These are phyloP conservation scores for Mycena rosella DNA, from an alignment of 768 basidiomycete genomes.

Conservation along the genomic window DNA sequence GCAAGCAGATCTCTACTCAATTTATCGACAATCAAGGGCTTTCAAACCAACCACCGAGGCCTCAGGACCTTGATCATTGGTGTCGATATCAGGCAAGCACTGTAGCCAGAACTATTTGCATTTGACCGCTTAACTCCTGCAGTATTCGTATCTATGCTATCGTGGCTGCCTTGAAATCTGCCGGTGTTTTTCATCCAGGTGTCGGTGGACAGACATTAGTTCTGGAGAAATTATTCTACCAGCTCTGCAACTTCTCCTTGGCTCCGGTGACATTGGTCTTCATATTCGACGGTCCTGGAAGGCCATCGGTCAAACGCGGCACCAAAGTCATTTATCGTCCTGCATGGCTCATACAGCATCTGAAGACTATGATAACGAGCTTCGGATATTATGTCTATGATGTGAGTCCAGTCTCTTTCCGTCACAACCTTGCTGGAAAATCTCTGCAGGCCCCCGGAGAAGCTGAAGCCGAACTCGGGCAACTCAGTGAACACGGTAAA, in stretches of 20 bases:
- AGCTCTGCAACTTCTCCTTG: neutral
- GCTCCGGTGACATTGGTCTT: constrained; percentile 3
- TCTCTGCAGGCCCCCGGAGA: constrained; percentile 12
- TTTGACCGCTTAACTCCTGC: too few relatives aligned
- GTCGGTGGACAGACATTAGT: too few relatives aligned
- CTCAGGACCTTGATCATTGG: too few relatives aligned
- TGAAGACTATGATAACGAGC: neutral
- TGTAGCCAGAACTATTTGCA: too few relatives aligned
- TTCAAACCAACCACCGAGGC: too few relatives aligned
- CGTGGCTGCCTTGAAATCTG: too few relatives aligned
- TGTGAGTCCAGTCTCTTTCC: neutral
- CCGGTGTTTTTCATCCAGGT: too few relatives aligned
- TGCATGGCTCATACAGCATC: neutral
- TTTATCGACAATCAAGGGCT: too few relatives aligned
- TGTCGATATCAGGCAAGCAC: too few relatives aligned
- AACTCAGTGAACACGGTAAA: neutral
- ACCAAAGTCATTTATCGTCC: neutral
- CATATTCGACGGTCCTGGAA: constrained; percentile 13
- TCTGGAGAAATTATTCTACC: neutral
- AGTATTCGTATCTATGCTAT: too few relatives aligned
- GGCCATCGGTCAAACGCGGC: constrained; percentile 8
- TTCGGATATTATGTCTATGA: constrained; percentile 11
- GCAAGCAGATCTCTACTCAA: too few relatives aligned
- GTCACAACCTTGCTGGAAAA: neutral
- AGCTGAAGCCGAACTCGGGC: constrained; percentile 19